Evolutionary conservation across 1,284 basidiomycete genomes (phyloP), one percentile per base, ranked within the genome.

Genomic region (Ganoderma sp.): DNA sequence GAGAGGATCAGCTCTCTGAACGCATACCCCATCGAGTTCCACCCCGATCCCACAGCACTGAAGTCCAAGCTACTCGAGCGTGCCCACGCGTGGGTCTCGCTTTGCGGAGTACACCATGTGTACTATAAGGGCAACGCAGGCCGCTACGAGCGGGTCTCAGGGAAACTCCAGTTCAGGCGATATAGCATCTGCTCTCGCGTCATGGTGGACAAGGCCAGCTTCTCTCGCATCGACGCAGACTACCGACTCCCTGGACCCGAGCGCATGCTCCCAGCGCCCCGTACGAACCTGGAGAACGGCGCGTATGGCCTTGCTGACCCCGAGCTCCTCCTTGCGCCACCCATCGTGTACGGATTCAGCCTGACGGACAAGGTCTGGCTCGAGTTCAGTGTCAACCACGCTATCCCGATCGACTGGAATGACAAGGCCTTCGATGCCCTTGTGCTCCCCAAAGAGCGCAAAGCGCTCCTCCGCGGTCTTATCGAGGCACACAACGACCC

Each of bases 341-440:
- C 87, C 0, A 77, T 86, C 48, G 81, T 89, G 0, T 87, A 85
- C 67, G 88, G 87, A 0, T 89, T 89, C 77, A 87, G 85, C 74
- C 77, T 89, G 41, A 69, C 79, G 2, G 87, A 88, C 70, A 88
- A 89, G 72, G 71, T 83, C 17, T 90, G 88, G 88, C 77, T 88
- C 63, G 85, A 87, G 74, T 85, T 88, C 74, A 83, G 84, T 68
- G 81, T 88, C 10, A 83, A 85, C 60, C 82, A 84, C 61, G 78
- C 89, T 39, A 61, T 76, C n/a, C 79, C 83, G 1, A 84, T 89
- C 32, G 75, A 79, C 9, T 89, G 88, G 87, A 87, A 86, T 73
- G 75, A 81, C 39, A 84, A 87, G 56, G 85, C 87, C 0, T 89
- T 88, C 77, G 75, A 78, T 6, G 85, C 86, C 69, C 83, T 90